phyloP scores from a whole-genome alignment of 176 grass and related monocot species.

The Guadua angustifolia region DNA sequence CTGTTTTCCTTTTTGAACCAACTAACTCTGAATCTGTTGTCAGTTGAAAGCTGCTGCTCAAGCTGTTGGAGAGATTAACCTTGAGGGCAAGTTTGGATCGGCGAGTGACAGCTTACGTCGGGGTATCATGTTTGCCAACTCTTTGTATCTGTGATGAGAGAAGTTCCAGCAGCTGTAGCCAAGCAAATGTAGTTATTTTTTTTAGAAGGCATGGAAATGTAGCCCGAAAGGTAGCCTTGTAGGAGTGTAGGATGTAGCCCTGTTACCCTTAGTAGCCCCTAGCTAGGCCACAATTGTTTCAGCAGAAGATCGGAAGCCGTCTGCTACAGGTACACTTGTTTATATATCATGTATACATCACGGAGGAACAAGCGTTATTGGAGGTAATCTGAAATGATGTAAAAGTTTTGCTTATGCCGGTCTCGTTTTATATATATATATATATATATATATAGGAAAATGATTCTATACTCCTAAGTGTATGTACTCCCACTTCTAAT shows the following conservation, averaged over 20 bases:
- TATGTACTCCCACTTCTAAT: too few species aligned
- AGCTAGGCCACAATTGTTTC: background rate
- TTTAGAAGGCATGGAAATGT: constrained; percentile 29
- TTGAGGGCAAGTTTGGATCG: constrained; percentile 72
- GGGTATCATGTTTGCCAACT: constrained; percentile 98
- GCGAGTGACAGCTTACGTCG: constrained; percentile 77
- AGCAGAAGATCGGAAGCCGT: background rate
- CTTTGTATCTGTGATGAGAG: constrained; percentile 73
- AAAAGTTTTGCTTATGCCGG: background rate
- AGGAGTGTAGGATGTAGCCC: constrained; percentile 27
- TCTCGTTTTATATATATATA: background rate
- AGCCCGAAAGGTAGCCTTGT: background rate
- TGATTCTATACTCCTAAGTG: too few species aligned
- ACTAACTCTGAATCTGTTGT: constrained; percentile 41
- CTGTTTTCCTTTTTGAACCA: background rate
- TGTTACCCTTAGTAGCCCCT: background rate
- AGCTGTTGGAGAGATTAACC: constrained; percentile 76
- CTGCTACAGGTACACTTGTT: background rate
- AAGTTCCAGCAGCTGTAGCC: constrained; percentile 17
- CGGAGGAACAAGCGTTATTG: background rate
- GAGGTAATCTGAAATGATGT: too few species aligned
- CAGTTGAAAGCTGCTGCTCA: constrained; percentile 85
- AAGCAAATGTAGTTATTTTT: constrained; percentile 7
- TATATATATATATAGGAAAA: too few species aligned
- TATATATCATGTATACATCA: background rate